These are phyloP conservation scores for Pseudovirgaria hyperparasitica DNA, from an alignment of 2,329 filamentous ascomycete species.

Conservation along the genomic window DNA sequence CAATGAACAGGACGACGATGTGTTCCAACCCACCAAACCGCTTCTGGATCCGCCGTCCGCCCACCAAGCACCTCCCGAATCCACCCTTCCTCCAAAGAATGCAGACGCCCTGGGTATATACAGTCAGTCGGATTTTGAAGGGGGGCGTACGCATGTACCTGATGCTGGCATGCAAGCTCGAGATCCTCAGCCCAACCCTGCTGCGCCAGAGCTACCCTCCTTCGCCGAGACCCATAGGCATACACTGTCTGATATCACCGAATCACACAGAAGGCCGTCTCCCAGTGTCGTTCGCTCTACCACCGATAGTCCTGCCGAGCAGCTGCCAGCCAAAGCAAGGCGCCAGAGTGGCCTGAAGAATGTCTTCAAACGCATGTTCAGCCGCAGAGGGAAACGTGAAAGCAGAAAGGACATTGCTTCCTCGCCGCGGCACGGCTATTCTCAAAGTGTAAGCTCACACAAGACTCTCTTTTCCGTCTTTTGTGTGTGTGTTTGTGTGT, in stretches of 20 bases:
- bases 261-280: constrained; percentile 13
- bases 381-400: constrained; percentile 17
- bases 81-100: too few species aligned
- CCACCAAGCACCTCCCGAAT: neutral
- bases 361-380: constrained; percentile 27
- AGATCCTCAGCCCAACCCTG: too few species aligned
- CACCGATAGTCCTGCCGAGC: constrained; percentile 15
- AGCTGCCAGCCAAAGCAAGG: constrained; percentile 19
- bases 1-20: constrained; percentile 19
- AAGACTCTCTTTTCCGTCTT: neutral
- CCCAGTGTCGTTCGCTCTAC: constrained; percentile 17
- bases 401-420: constrained; percentile 10
- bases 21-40: constrained; percentile 12
- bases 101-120: too few species aligned
- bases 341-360: constrained; percentile 22
- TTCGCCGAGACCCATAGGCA: constrained; percentile 14
- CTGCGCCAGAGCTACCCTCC: too few species aligned
- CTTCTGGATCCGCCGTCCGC: constrained; percentile 4
- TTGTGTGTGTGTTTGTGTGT: too few species aligned
- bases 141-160: too few species aligned
- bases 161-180: neutral
- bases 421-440: constrained; percentile 17
- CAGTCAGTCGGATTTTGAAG: too few species aligned
- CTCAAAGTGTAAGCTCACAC: constrained; percentile 19
- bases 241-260: constrained; percentile 11